phyloP scores from a whole-genome alignment of 805 yeast species.

The Pichia exigua region DNA sequence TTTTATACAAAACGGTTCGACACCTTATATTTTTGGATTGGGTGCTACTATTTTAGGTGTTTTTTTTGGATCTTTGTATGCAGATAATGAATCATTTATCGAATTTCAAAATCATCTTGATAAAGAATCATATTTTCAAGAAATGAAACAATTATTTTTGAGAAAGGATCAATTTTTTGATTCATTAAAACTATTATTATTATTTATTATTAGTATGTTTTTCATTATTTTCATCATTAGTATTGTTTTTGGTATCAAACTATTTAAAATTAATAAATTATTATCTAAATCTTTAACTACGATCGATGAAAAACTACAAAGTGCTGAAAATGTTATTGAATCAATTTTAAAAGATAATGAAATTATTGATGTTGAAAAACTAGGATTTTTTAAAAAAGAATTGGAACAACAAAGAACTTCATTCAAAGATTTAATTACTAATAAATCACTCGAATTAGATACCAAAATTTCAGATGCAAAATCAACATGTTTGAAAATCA shows the following conservation, averaged over 20 bases:
- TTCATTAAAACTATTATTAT: background rate
- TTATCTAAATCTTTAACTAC: background rate
- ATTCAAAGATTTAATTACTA: slow-evolving; percentile 2
- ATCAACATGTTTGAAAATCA: slow-evolving; percentile 1
- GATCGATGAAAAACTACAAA: background rate
- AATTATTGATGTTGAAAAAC: background rate
- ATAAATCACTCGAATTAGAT: slow-evolving; percentile 4
- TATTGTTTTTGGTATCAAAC: background rate
- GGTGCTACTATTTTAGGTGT: slow-evolving; percentile 4
- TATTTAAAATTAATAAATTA: background rate
- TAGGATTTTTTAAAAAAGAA: slow-evolving; percentile 4
- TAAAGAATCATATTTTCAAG: slow-evolving; percentile 3
- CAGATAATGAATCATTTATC: background rate
- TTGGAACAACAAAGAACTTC: slow-evolving; percentile 3
- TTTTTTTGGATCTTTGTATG: background rate
- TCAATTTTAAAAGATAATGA: slow-evolving; percentile 8
- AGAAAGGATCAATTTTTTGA: slow-evolving; percentile 5
- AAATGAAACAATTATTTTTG: slow-evolving; percentile 5
- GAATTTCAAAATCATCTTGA: slow-evolving; percentile 7
- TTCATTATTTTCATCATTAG: background rate
- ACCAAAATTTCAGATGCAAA: slow-evolving; percentile 3
- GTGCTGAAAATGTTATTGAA: slow-evolving; percentile 11
- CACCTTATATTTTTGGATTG: background rate
- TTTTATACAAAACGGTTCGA: background rate
- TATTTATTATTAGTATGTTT: background rate